These are phyloP conservation scores for Alternaria solani DNA, from an alignment of 2,329 filamentous ascomycete species.

Conservation along the genomic window DNA sequence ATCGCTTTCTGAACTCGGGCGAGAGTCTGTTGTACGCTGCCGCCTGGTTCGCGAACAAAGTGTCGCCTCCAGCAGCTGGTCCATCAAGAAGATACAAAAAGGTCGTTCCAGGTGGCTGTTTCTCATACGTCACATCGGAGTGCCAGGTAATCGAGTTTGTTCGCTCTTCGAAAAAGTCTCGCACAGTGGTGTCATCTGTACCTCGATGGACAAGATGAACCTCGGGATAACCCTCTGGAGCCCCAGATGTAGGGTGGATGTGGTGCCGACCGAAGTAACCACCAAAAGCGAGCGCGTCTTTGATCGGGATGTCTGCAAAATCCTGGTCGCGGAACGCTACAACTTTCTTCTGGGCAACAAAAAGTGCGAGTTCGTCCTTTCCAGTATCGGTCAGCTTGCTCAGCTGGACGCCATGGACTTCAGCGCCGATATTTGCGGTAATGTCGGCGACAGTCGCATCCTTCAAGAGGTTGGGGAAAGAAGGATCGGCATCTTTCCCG, in stretches of 20 bases:
- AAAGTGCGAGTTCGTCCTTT: slow-evolving; percentile 78
- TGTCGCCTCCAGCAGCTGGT: slow-evolving; percentile 82
- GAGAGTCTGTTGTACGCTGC: slow-evolving; percentile 84
- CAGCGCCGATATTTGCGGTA: slow-evolving; percentile 77
- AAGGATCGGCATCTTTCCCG: slow-evolving; percentile 75
- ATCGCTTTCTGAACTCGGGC: slow-evolving; percentile 77
- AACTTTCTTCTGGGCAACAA: slow-evolving; percentile 79
- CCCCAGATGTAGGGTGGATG: slow-evolving; percentile 80
- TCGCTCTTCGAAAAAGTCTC: slow-evolving; percentile 71
- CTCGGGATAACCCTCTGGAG: slow-evolving; percentile 75
- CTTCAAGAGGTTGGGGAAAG: slow-evolving; percentile 72
- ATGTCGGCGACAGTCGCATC: slow-evolving; percentile 65
- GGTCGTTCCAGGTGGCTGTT: slow-evolving; percentile 87
- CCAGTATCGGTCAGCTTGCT: slow-evolving; percentile 71
- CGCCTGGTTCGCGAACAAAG: slow-evolving; percentile 79
- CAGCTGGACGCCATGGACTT: slow-evolving; percentile 75
- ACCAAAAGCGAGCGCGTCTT: slow-evolving; percentile 72
- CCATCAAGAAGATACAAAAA: slow-evolving; percentile 89
- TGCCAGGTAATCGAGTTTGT: slow-evolving; percentile 90
- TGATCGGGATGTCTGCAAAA: slow-evolving; percentile 69
- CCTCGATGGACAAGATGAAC: slow-evolving; percentile 81
- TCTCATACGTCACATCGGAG: slow-evolving; percentile 86
- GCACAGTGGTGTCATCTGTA: slow-evolving; percentile 67
- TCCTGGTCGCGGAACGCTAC: slow-evolving; percentile 79
- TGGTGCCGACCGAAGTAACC: slow-evolving; percentile 83